Conservation (phyloP, 257 asterid genomes). For the Solanum phureja region DNA sequence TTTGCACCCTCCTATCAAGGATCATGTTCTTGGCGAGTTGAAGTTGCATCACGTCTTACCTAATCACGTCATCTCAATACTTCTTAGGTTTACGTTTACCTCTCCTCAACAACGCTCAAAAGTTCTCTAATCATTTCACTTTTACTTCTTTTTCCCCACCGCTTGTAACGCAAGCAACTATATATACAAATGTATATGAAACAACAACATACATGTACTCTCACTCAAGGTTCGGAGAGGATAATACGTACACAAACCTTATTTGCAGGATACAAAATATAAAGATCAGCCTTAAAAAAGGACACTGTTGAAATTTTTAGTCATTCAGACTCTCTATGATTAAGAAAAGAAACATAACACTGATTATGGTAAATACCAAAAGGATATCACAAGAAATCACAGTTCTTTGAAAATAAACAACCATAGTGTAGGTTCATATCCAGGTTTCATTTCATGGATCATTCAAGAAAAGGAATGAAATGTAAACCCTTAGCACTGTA, state of each 20-base stretch:
- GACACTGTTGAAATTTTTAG: background rate
- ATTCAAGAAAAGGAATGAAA: too few relatives aligned
- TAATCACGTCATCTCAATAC: background rate
- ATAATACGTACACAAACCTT: background rate
- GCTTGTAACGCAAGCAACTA: background rate
- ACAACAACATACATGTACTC: background rate
- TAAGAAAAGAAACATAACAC: too few relatives aligned
- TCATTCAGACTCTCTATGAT: too few relatives aligned
- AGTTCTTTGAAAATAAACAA: too few relatives aligned
- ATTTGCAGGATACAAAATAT: background rate
- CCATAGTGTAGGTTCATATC: too few relatives aligned
- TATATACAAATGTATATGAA: background rate
- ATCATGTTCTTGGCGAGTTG: rapidly evolving
- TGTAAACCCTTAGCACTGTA: too few relatives aligned
- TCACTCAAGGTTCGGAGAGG: background rate
- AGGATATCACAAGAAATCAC: too few relatives aligned
- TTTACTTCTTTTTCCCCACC: background rate
- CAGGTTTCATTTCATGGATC: too few relatives aligned
- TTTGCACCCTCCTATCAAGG: background rate
- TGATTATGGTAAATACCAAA: too few relatives aligned
- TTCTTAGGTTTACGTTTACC: too few relatives aligned
- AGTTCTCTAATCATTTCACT: background rate
- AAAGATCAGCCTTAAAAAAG: background rate
- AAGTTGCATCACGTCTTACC: background rate
- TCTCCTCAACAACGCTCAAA: background rate